Evolutionary conservation across 108 stramenopile genomes (phyloP).

Genomic region (Skeletonema costatum): DNA sequence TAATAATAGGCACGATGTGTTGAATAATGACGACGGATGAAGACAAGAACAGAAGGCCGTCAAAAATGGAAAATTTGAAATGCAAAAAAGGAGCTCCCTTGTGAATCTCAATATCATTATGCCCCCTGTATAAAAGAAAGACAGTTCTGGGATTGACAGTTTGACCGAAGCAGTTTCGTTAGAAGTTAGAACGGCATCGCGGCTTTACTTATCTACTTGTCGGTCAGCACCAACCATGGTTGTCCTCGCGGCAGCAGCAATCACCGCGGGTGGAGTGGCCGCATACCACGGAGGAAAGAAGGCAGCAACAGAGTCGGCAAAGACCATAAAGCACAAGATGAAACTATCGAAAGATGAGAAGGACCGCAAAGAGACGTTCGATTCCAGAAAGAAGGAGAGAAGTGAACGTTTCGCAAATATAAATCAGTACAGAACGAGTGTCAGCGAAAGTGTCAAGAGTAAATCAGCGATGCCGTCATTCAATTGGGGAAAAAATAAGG

Average conservation of each 20-base stretch:
- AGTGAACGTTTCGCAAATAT: slow-evolving; percentile 38
- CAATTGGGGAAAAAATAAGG: slow-evolving; percentile 19
- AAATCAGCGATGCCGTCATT: slow-evolving; percentile 4
- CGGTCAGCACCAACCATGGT: slow-evolving; percentile 14
- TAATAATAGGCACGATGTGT: background rate
- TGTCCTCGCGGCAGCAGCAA: slow-evolving; percentile 44
- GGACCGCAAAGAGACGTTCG: slow-evolving; percentile 19
- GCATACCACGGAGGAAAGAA: slow-evolving; percentile 49
- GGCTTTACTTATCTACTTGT: too few relatives aligned
- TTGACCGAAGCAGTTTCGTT: too few relatives aligned
- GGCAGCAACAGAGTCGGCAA: slow-evolving; percentile 26
- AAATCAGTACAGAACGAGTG: slow-evolving; percentile 36
- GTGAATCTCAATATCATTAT: too few relatives aligned
- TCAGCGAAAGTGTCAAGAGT: background rate
- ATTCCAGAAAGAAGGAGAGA: slow-evolving; percentile 40
- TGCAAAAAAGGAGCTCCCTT: too few relatives aligned
- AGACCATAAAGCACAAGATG: slow-evolving; percentile 31
- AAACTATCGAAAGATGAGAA: slow-evolving; percentile 31
- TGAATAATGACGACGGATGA: too few relatives aligned
- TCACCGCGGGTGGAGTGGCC: slow-evolving; percentile 47
- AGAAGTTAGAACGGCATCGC: too few relatives aligned
- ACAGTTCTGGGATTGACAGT: too few relatives aligned
- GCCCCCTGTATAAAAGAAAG: too few relatives aligned
- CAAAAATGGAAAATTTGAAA: too few relatives aligned
- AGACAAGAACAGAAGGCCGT: too few relatives aligned